Percentiles rank a stretch among this genome's conserved stretches.
These are phyloP conservation scores for Claviceps pazoutovae DNA, from an alignment of 2,329 filamentous ascomycete species.

Conservation along the genomic window DNA sequence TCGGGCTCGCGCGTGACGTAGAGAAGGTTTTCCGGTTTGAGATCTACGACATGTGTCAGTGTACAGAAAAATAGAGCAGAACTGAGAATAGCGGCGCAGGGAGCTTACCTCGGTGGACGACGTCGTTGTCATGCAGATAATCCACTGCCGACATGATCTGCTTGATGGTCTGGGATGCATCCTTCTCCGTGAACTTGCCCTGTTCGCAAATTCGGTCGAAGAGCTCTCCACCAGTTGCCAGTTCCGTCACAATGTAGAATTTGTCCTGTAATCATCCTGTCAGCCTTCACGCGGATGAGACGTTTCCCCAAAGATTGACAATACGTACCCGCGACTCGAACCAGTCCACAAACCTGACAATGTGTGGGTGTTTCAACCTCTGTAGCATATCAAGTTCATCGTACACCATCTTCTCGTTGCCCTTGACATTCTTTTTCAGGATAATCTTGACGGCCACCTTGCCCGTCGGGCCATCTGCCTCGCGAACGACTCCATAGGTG, in stretches of 20 bases:
- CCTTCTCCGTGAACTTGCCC: constrained; percentile 96
- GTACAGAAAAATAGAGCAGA: no score
- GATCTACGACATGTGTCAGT: constrained; percentile 42
- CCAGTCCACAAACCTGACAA: constrained; percentile 96
- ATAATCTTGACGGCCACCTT: constrained; percentile 98
- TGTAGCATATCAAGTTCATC: constrained; percentile 93
- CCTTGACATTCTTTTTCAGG: constrained; percentile 96
- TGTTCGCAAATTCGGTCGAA: constrained; percentile 98
- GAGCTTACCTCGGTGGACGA: constrained; percentile 75
- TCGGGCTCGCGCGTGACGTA: constrained; percentile 68
- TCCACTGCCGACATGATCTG: constrained; percentile 87
- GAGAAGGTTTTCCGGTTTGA: constrained; percentile 95
- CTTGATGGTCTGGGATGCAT: constrained; percentile 87
- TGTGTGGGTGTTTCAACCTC: constrained; percentile 80
- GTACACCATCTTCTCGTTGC: constrained; percentile 97
- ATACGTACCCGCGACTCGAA: constrained; percentile 81
- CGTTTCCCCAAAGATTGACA: no score
- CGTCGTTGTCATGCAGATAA: constrained; percentile 87
- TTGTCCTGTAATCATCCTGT: constrained; percentile 55
- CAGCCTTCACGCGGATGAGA: neutral
- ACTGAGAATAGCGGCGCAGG: neutral
- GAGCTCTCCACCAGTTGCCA: constrained; percentile 88
- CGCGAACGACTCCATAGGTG: constrained; percentile 95
- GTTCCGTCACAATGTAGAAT: constrained; percentile 96
- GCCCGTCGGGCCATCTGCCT: constrained; percentile 72